A percentile compares a stretch with the other conserved stretches of the same genome.
Evolutionary conservation across 1,284 basidiomycete genomes (phyloP).

Genomic region (Pholiota adiposa): DNA sequence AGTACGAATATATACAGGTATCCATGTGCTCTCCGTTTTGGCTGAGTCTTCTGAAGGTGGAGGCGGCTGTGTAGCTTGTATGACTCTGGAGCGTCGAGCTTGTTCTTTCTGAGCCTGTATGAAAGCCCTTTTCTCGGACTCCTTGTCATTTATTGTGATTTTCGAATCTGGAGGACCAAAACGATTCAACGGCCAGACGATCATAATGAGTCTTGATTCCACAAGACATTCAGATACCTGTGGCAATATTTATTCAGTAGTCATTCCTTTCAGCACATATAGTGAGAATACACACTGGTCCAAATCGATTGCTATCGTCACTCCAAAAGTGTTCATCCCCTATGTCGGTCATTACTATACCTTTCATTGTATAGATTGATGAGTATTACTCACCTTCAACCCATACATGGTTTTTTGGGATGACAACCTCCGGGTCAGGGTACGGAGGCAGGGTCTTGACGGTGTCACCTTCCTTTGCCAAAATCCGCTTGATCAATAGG

Average conservation of each 20-base stretch:
- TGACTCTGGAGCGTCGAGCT: conserved; percentile 49
- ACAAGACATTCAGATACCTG: conserved; percentile 68
- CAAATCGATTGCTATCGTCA: conserved; percentile 75
- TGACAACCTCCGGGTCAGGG: conserved; percentile 53
- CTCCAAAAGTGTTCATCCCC: conserved; percentile 71
- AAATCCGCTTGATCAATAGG: conserved; percentile 68
- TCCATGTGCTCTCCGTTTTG: conserved; percentile 6
- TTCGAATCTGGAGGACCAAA: conserved; percentile 40
- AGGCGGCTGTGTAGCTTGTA: background rate
- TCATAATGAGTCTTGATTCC: conserved; percentile 60
- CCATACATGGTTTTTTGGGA: conserved; percentile 73
- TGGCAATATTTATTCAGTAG: background rate
- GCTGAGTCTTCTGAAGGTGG: background rate
- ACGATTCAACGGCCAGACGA: conserved; percentile 67
- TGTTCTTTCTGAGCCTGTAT: conserved; percentile 49
- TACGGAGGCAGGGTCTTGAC: conserved; percentile 75
- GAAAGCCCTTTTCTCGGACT: conserved; percentile 37
- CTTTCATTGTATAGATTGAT: background rate
- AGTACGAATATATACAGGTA: conserved; percentile 7
- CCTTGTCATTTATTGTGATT: background rate
- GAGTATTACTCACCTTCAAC: conserved; percentile 59
- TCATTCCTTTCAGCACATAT: background rate
- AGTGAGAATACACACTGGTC: conserved; percentile 50
- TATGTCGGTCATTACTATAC: conserved; percentile 32
- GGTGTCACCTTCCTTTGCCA: conserved; percentile 65